These are phyloP conservation scores for Rozella allomycis DNA, from an alignment of 371 early-diverging fungal species.

Conservation along the genomic window DNA sequence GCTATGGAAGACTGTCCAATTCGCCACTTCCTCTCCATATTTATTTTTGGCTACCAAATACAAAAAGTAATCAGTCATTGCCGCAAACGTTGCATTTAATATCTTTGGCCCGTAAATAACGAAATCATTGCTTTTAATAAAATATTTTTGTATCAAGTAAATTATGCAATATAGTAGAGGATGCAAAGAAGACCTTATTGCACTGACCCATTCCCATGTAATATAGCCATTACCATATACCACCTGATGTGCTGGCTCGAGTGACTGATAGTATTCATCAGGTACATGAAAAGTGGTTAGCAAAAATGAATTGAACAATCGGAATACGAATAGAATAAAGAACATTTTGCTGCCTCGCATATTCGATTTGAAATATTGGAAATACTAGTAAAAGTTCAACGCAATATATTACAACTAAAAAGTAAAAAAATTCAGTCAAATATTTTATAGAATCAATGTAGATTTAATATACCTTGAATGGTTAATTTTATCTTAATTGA, in stretches of 20 bases:
- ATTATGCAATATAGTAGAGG: slow-evolving; percentile 47
- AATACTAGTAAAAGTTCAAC: too few species aligned
- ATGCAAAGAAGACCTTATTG: slow-evolving; percentile 47
- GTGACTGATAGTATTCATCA: slow-evolving; percentile 76
- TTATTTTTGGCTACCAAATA: slow-evolving; percentile 38
- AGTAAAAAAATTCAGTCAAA: too few species aligned
- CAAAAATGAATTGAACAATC: slow-evolving; percentile 35
- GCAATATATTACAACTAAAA: too few species aligned
- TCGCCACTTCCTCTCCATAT: slow-evolving; percentile 21
- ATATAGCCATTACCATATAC: slow-evolving; percentile 54
- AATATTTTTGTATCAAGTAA: slow-evolving; percentile 8
- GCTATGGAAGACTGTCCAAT: slow-evolving; percentile 51
- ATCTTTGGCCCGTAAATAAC: slow-evolving; percentile 42
- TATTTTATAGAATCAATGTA: too few species aligned
- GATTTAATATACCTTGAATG: too few species aligned
- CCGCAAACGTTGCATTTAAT: slow-evolving; percentile 46
- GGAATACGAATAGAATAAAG: slow-evolving; percentile 26
- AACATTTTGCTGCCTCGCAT: too few species aligned
- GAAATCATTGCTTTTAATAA: too few species aligned
- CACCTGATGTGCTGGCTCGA: slow-evolving; percentile 57
- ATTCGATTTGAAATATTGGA: too few species aligned
- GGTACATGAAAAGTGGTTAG: slow-evolving; percentile 53
- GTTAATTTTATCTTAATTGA: too few species aligned
- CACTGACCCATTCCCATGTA: slow-evolving; percentile 74
- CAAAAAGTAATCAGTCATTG: slow-evolving; percentile 44